These are phyloP conservation scores for Talaromyces rugulosus DNA, from an alignment of 2,329 filamentous ascomycete species.

Conservation along the genomic window DNA sequence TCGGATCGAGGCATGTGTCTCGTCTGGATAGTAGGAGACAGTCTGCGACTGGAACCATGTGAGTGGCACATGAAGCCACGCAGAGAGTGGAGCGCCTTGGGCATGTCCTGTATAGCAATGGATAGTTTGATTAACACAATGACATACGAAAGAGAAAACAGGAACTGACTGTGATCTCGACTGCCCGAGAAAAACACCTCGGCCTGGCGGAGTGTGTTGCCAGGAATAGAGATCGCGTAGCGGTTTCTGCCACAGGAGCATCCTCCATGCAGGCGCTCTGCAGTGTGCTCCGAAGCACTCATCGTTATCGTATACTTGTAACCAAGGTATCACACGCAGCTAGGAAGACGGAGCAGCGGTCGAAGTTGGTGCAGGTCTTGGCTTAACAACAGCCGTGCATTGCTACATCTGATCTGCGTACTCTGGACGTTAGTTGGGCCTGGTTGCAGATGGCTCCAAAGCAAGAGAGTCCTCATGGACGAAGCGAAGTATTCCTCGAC, in stretches of 20 bases:
- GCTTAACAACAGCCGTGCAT: not conserved
- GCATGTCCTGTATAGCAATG: conserved; percentile 49
- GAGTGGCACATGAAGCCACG: conserved; percentile 79
- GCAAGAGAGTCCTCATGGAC: not conserved
- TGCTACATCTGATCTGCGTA: not conserved
- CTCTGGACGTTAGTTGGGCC: not conserved
- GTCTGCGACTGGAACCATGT: conserved; percentile 75
- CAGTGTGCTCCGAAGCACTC: conserved; percentile 37
- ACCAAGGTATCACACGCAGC: not conserved
- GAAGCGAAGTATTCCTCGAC: not conserved
- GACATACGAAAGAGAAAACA: not conserved
- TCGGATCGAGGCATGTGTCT: conserved; percentile 64
- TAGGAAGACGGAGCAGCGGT: not conserved
- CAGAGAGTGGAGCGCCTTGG: conserved; percentile 68
- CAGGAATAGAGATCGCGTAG: conserved; percentile 70
- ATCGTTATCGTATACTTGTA: conserved; percentile 3
- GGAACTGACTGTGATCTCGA: conserved; percentile 64
- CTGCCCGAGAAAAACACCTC: conserved; percentile 73
- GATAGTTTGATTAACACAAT: not conserved
- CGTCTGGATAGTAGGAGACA: conserved; percentile 71
- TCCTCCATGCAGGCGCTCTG: conserved; percentile 62
- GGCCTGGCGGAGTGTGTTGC: conserved; percentile 52
- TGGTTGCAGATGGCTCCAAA: not conserved
- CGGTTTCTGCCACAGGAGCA: conserved; percentile 84
- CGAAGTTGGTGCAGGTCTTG: not conserved